Evolutionary conservation across 2,329 filamentous ascomycete genomes (phyloP), one percentile per base, ranked within the genome.

Genomic region (Rhinocladiella similis): DNA sequence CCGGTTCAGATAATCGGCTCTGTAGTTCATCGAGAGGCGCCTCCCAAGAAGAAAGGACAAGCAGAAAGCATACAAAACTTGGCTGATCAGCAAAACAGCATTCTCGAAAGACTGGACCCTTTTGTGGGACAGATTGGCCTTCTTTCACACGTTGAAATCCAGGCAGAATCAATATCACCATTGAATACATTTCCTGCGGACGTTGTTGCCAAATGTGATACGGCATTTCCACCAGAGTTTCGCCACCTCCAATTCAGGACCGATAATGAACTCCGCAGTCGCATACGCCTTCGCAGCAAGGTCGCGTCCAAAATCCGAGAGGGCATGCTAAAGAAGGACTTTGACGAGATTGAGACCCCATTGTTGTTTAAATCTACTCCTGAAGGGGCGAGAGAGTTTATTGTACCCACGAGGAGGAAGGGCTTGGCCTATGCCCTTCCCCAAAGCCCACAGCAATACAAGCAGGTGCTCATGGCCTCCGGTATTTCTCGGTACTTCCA

Each of bases 361-460:
- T 77, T 97, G 3, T 80, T 99, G 0, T 99, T 99, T 82, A 99
- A 97, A 72, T 97, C 94, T 0, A 99, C 94, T 0, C 91, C 94
- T 0, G 94, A 99, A 75, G 94, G 94, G 0, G 95, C 94, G 1
- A 82, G 93, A 47, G 94, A 99, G 70, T 99, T 99, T 61, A 73
- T 99, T 5, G 93, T 99, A 3, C 94, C 94, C 0, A 96, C 92
- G 1, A 81, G 94, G 25, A 83, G 81, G 35, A 80, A 80, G 1
- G 91, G 90, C 0, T 77, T 86, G 58, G 91, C 90, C 3, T 99
- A 97, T 72, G 94, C 94, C 7, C 77, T 99, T 18, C 92, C 92
- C 0, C 95, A 99, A 71, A 97, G 93, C 63, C 94, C 94, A 0
- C 94, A 99, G 71, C 94, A 99, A 72, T 99, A 97, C 70, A 99